Conservation (phyloP, 257 asterid genomes). For the Nicotiana benthamiana region DNA sequence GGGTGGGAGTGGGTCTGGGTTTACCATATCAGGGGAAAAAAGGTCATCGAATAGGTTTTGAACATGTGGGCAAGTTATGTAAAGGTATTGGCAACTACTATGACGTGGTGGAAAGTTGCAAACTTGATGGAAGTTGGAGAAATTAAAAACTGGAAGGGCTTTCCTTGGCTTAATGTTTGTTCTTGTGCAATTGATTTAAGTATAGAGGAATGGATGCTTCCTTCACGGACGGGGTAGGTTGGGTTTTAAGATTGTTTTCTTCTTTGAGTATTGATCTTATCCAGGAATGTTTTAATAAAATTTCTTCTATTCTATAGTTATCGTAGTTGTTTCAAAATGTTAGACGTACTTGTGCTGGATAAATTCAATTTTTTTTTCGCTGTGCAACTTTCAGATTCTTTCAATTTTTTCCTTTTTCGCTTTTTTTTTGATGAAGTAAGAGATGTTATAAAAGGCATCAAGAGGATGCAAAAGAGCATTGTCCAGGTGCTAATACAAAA, state of each 20-base stretch:
- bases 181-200: neutral
- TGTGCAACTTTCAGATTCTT: neutral
- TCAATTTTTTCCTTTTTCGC: neutral
- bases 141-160: neutral
- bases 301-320: neutral
- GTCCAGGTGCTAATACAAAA: no score
- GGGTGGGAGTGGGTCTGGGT: no score
- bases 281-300: neutral
- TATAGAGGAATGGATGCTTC: neutral
- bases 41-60: neutral
- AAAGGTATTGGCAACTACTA: neutral
- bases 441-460: no score
- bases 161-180: neutral
- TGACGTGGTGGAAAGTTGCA: neutral
- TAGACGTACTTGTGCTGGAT: neutral
- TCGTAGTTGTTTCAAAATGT: neutral
- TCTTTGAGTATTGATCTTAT: neutral
- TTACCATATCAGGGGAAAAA: neutral
- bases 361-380: neutral
- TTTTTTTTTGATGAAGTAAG: no score
- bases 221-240: neutral
- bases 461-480: no score
- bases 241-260: neutral
- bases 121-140: neutral
- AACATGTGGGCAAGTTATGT: neutral